Evolutionary conservation across 257 asterid species (phyloP).

Genomic region (Nicotiana sylvestris): DNA sequence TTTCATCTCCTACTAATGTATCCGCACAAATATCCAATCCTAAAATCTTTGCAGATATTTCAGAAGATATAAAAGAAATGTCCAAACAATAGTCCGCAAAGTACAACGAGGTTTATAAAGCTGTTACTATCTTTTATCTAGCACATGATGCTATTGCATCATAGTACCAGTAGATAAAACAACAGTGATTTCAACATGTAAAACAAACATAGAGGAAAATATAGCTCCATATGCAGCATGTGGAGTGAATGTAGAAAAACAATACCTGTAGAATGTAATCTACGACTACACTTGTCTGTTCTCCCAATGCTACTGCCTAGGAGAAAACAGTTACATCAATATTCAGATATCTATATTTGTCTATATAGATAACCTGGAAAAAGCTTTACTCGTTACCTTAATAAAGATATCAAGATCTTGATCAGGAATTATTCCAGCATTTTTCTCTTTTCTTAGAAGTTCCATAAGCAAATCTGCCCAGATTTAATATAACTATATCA

Average conservation of each 20-base stretch:
- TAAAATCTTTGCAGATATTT: constrained; percentile 48
- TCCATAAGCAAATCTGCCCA: constrained; percentile 64
- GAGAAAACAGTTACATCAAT: constrained; percentile 42
- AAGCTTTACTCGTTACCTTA: constrained; percentile 45
- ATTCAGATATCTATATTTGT: neutral
- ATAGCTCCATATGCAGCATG: neutral
- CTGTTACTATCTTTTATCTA: neutral
- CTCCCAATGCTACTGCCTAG: constrained; percentile 88
- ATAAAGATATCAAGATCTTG: constrained; percentile 59
- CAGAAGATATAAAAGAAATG: constrained; percentile 29
- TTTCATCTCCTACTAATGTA: constrained; percentile 90
- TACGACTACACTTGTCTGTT: constrained; percentile 62
- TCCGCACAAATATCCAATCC: constrained; percentile 78
- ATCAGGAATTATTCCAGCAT: constrained; percentile 61
- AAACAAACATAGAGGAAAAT: neutral
- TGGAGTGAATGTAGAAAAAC: neutral
- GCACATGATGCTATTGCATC: neutral
- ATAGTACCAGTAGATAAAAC: neutral
- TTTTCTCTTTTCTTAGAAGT: constrained; percentile 62
- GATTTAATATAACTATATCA: constrained; percentile 3
- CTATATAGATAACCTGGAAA: neutral
- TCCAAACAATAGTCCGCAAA: constrained; percentile 5
- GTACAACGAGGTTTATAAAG: neutral
- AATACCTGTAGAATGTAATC: constrained; percentile 79
- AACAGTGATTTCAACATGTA: neutral